Evolutionary conservation across 345 rosid species (phyloP).

Genomic region (Gossypium thurberi): DNA sequence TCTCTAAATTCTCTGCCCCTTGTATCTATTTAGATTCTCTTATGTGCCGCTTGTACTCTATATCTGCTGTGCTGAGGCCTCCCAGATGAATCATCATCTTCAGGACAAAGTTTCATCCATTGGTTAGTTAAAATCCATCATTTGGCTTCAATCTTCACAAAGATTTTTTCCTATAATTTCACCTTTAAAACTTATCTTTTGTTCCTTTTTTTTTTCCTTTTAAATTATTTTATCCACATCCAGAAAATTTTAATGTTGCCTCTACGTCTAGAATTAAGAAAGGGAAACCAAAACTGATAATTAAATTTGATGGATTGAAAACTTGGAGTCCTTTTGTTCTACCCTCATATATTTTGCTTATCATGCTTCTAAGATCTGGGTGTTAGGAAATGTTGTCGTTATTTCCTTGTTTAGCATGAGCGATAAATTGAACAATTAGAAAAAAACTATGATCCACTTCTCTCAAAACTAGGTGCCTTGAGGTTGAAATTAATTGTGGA

Average conservation of each 20-base stretch:
- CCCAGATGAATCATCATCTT: conserved; percentile 30
- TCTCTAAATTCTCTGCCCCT: not conserved
- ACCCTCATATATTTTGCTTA: not conserved
- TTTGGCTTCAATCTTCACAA: not conserved
- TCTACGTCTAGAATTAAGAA: not conserved
- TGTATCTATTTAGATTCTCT: conserved; percentile 52
- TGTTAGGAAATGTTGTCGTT: not conserved
- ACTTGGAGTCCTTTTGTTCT: not conserved
- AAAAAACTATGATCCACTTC: not conserved
- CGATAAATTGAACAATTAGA: not conserved
- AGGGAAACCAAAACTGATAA: not conserved
- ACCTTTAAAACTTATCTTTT: not conserved
- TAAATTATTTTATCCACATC: not conserved
- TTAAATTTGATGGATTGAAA: not conserved
- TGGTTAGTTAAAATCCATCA: conserved; percentile 46
- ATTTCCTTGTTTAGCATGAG: not conserved
- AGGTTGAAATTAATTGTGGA: not conserved
- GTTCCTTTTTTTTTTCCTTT: not conserved
- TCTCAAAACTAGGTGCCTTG: not conserved
- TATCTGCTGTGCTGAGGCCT: conserved; percentile 37
- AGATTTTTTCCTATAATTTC: not conserved
- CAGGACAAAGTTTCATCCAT: conserved; percentile 56
- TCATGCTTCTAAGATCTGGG: not conserved
- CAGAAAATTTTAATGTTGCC: not conserved
- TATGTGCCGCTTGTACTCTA: conserved; percentile 50